A percentile compares a stretch with the other conserved stretches of the same genome.
Conservation (phyloP, 73 alveolate genomes). For the Stentor coeruleus region DNA sequence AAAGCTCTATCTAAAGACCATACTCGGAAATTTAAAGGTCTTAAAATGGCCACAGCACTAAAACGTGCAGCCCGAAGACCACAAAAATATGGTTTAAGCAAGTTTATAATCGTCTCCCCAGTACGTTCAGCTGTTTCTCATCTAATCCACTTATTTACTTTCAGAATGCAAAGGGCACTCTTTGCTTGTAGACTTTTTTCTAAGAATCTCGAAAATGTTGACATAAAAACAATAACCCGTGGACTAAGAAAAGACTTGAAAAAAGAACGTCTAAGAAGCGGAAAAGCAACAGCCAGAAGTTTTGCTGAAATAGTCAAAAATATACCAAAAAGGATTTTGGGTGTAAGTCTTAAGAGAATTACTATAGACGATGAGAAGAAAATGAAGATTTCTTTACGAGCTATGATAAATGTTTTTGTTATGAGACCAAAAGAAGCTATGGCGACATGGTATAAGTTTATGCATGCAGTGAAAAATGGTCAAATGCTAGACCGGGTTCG, state of each 20-base stretch:
- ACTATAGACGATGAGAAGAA: not conserved
- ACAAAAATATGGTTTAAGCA: not conserved
- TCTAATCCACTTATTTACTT: not conserved
- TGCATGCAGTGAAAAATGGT: not conserved
- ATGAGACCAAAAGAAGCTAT: not conserved
- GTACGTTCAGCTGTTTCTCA: not conserved
- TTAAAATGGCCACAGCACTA: conserved; percentile 18
- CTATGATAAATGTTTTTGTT: not conserved
- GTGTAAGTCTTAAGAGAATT: not conserved
- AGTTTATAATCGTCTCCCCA: not conserved
- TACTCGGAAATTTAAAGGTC: not conserved
- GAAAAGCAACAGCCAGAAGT: not conserved
- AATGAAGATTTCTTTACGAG: not conserved
- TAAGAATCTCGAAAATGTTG: not conserved
- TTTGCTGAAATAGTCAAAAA: not conserved
- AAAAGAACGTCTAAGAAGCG: conserved; percentile 10
- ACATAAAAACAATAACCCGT: not conserved
- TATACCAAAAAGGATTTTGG: not conserved
- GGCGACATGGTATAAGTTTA: conserved; percentile 2
- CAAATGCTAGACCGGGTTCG: not conserved
- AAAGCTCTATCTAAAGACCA: not conserved
- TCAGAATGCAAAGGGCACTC: conserved; percentile 1
- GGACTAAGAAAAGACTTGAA: not conserved
- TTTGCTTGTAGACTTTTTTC: not conserved
- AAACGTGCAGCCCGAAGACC: not conserved